Percentiles rank a stretch among this genome's conserved stretches.
Conservation (phyloP, 2,329 filamentous ascomycete genomes). For the Chaetomiaceae sp. region DNA sequence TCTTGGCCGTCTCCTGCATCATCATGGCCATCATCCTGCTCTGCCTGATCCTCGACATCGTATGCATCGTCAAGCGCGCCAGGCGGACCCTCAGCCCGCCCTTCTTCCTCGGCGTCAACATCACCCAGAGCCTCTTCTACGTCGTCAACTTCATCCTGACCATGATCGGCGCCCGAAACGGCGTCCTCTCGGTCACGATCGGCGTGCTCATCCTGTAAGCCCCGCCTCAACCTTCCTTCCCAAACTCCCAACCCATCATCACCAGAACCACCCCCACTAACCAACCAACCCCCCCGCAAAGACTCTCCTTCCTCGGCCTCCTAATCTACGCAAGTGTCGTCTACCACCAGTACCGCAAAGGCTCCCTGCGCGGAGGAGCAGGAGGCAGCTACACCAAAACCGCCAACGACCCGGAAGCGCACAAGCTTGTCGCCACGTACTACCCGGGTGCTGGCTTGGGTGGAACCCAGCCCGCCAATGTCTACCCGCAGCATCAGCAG, state of each 20-base stretch:
- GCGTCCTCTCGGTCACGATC: slow-evolving; percentile 18
- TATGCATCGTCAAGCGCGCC: slow-evolving; percentile 32
- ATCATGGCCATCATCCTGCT: slow-evolving; percentile 26
- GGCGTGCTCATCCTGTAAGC: slow-evolving; percentile 29
- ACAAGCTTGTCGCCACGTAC: slow-evolving; percentile 16
- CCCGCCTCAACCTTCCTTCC: too few species aligned
- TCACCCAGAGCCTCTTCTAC: slow-evolving; percentile 29
- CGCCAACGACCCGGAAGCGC: slow-evolving; percentile 16
- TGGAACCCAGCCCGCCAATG: slow-evolving; percentile 1
- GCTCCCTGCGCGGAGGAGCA: slow-evolving; percentile 21
- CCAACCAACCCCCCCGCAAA: slow-evolving; percentile 9
- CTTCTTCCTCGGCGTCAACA: slow-evolving; percentile 32
- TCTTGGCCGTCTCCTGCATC: slow-evolving; percentile 26
- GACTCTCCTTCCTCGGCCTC: slow-evolving; percentile 32
- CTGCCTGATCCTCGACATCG: slow-evolving; percentile 30
- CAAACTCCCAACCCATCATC: background rate
- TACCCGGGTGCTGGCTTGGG: slow-evolving; percentile 2
- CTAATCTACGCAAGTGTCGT: slow-evolving; percentile 32
- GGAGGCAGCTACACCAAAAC: slow-evolving; percentile 20
- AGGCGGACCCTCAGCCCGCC: slow-evolving; percentile 29
- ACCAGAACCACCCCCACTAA: slow-evolving; percentile 1
- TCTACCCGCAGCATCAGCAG: slow-evolving; percentile 5
- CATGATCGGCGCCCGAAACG: slow-evolving; percentile 23
- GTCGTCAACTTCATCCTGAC: slow-evolving; percentile 27
- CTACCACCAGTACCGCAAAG: slow-evolving; percentile 28